Evolutionary conservation across 169 alveolate species (phyloP).

Genomic region (Eimeria sp.): DNA sequence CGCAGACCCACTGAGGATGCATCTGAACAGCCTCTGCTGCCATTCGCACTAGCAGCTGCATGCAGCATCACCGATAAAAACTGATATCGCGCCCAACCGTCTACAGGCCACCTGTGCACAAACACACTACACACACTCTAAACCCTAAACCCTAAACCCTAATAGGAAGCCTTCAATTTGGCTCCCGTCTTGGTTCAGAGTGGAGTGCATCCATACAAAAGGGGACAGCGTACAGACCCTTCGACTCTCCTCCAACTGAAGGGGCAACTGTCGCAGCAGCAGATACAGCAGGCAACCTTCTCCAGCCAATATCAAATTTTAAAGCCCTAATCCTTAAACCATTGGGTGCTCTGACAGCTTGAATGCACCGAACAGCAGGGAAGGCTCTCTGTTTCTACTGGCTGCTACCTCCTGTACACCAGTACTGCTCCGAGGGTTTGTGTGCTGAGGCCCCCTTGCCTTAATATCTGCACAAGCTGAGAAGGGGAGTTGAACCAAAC

Average conservation of each 20-base stretch:
- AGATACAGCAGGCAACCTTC: neutral
- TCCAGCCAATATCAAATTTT: neutral
- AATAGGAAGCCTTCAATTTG: neutral
- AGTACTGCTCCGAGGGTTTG: neutral
- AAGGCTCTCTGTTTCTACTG: neutral
- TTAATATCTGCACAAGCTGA: neutral
- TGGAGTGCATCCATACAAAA: too few relatives aligned
- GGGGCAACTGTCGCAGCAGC: neutral
- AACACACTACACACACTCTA: neutral
- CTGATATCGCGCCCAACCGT: slow-evolving; percentile 49
- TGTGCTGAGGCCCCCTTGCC: neutral
- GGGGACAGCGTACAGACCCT: neutral
- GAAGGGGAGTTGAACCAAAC: neutral
- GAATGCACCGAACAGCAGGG: neutral
- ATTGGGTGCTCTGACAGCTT: neutral
- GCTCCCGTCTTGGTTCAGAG: too few relatives aligned
- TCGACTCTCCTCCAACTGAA: neutral
- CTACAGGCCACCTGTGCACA: slow-evolving; percentile 66
- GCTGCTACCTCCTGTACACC: neutral
- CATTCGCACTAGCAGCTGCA: neutral
- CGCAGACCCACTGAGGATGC: neutral
- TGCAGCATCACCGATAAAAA: neutral
- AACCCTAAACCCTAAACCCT: neutral
- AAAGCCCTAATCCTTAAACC: neutral
- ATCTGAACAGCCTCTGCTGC: neutral